Conservation (phyloP, 169 alveolate genomes). For the Babesia bigemina region DNA sequence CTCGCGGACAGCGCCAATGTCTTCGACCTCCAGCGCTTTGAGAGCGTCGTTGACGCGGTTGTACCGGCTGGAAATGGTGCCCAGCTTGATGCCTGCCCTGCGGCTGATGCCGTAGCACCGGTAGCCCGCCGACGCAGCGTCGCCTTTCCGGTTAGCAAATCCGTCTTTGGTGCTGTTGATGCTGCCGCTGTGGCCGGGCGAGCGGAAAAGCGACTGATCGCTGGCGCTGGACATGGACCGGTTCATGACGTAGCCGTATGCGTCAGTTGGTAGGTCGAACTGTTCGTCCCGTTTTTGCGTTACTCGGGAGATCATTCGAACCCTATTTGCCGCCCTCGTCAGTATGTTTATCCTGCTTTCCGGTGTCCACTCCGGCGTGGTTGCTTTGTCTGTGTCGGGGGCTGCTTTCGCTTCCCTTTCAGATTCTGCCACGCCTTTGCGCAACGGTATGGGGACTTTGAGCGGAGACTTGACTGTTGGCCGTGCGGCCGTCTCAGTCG, state of each 20-base stretch:
- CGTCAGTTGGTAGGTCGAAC: not conserved
- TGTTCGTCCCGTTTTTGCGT: not conserved
- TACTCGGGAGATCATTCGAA: constrained; percentile 2
- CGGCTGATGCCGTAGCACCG: not conserved
- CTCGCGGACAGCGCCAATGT: not conserved
- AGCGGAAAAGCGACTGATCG: constrained; percentile 1
- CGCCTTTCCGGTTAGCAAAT: not conserved
- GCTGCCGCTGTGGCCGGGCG: not conserved
- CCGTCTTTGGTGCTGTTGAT: not conserved
- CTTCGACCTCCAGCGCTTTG: not conserved
- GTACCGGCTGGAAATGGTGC: constrained; percentile 7
- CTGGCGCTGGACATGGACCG: constrained; percentile 4
- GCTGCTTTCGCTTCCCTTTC: not conserved
- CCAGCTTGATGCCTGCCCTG: constrained; percentile 1
- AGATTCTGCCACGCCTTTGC: not conserved
- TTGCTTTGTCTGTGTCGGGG: not conserved
- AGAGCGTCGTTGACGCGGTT: constrained; percentile 1
- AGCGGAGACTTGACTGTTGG: no score
- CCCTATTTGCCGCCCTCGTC: constrained; percentile 4
- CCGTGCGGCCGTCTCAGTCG: no score
- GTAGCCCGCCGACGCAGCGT: not conserved
- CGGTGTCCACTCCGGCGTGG: not conserved
- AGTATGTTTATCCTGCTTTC: not conserved
- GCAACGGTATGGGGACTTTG: no score
- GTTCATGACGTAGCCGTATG: constrained; percentile 17